Conservation (phyloP, 495 filamentous ascomycete genomes). For the Podospora anserina region DNA sequence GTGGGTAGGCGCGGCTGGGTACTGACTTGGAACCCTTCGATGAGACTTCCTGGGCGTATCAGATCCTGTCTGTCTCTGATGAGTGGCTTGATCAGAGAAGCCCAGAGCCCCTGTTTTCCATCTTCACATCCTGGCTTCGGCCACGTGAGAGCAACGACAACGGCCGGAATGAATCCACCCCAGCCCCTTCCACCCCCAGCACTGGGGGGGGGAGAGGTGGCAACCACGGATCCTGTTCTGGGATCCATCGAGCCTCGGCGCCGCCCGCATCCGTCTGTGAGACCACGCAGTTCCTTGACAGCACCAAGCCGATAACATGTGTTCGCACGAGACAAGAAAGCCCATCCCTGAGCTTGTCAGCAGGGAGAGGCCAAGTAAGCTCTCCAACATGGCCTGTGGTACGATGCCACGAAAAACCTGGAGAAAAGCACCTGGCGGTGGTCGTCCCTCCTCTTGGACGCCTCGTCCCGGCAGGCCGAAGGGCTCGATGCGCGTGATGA, state of each 20-base stretch:
- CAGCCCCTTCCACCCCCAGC: no score
- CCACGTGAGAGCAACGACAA: constrained; percentile 14
- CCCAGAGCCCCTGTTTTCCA: constrained; percentile 8
- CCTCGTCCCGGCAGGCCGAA: constrained; percentile 18
- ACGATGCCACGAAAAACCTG: constrained; percentile 21
- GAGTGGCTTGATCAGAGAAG: constrained; percentile 14
- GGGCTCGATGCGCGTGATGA: constrained; percentile 28
- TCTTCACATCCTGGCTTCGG: constrained; percentile 13
- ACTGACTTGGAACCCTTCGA: neutral
- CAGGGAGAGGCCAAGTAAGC: constrained; percentile 8
- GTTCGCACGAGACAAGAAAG: constrained; percentile 5
- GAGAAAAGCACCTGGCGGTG: neutral
- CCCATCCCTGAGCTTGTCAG: neutral
- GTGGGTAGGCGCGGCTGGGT: neutral
- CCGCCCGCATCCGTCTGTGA: constrained; percentile 4
- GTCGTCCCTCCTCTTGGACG: constrained; percentile 10
- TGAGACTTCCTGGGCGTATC: constrained; percentile 6
- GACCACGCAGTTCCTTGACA: constrained; percentile 2
- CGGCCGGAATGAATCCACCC: neutral
- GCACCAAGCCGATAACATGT: neutral
- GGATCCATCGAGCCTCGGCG: constrained; percentile 7
- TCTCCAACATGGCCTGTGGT: constrained; percentile 15
- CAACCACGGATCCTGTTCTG: neutral
- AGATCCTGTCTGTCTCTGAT: neutral
- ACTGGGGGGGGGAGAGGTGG: neutral